Evolutionary conservation across 106 monocot genomes (phyloP).

Genomic region (Xerophyta viscosa): DNA sequence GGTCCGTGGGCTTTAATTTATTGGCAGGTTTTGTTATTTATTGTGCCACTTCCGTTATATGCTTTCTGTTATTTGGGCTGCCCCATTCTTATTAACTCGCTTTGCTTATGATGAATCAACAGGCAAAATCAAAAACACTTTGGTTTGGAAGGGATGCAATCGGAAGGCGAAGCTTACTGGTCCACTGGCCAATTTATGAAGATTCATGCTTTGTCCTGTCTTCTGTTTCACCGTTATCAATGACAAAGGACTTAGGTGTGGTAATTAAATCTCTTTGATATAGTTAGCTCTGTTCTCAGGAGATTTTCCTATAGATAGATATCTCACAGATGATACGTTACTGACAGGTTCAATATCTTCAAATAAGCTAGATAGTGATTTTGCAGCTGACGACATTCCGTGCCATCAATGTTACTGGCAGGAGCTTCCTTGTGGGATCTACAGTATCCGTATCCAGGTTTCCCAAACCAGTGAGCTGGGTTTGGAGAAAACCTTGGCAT

Average conservation of each 20-base stretch:
- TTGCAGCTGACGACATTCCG: conserved; percentile 9
- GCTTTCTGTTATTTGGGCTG: neutral
- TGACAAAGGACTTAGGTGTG: conserved; percentile 26
- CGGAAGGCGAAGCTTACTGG: conserved; percentile 87
- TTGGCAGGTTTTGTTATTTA: conserved; percentile 54
- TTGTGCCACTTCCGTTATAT: neutral
- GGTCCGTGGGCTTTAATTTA: conserved; percentile 89
- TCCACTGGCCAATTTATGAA: conserved; percentile 72
- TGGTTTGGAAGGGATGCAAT: conserved; percentile 97
- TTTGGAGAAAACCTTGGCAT: conserved; percentile 19
- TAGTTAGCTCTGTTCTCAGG: neutral
- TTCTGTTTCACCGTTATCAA: conserved; percentile 49
- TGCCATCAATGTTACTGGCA: conserved; percentile 44
- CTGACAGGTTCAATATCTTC: conserved; percentile 14
- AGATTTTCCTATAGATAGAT: too few species aligned
- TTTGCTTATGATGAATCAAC: conserved; percentile 3
- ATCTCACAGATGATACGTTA: neutral
- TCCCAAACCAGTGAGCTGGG: conserved; percentile 2
- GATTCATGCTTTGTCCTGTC: conserved; percentile 67
- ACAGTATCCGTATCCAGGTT: conserved; percentile 51
- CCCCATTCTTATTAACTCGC: neutral
- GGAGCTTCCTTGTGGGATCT: conserved; percentile 83
- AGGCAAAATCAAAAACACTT: conserved; percentile 66
- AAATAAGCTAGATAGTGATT: conserved; percentile 15
- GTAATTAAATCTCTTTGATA: neutral